phyloP scores from a whole-genome alignment of 805 yeast genomes.

The Kluyveromyces lactis region DNA sequence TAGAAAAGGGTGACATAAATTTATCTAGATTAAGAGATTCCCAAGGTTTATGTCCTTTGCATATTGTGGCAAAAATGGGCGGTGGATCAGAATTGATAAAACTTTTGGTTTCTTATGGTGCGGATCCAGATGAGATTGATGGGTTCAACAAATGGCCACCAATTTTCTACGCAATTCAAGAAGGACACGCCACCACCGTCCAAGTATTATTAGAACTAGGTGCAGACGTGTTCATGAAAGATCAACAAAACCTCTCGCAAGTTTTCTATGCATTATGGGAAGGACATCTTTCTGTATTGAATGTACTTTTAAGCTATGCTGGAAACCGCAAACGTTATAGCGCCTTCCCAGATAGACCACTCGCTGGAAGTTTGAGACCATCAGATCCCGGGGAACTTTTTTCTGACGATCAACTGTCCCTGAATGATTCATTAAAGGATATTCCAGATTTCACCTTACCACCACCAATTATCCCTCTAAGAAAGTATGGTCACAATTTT shows the following conservation, averaged over 20 bases:
- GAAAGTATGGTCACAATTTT: conserved; percentile 94
- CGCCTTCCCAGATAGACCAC: neutral
- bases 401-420: conserved; percentile 6
- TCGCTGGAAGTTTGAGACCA: neutral
- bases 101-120: conserved; percentile 61
- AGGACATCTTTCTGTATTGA: conserved; percentile 78
- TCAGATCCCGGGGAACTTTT: conserved; percentile 1
- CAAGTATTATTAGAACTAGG: conserved; percentile 62
- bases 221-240: conserved; percentile 60
- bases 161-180: conserved; percentile 78
- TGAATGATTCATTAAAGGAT: conserved; percentile 36
- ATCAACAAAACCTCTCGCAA: conserved; percentile 75
- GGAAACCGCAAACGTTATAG: conserved; percentile 7
- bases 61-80: conserved; percentile 82
- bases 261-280: conserved; percentile 89
- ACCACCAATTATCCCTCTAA: conserved; percentile 89
- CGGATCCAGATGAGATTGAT: conserved; percentile 70
- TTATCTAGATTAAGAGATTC: conserved; percentile 46
- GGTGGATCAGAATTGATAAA: conserved; percentile 56
- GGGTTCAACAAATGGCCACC: conserved; percentile 92
- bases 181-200: conserved; percentile 70
- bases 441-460: conserved; percentile 91
- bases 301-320: conserved; percentile 43
- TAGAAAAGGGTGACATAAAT: conserved; percentile 34
- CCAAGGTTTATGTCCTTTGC: conserved; percentile 83